Base-by-base conservation (phyloP, 345 rosid species). In the Rhodamnia rubescens region DNA sequence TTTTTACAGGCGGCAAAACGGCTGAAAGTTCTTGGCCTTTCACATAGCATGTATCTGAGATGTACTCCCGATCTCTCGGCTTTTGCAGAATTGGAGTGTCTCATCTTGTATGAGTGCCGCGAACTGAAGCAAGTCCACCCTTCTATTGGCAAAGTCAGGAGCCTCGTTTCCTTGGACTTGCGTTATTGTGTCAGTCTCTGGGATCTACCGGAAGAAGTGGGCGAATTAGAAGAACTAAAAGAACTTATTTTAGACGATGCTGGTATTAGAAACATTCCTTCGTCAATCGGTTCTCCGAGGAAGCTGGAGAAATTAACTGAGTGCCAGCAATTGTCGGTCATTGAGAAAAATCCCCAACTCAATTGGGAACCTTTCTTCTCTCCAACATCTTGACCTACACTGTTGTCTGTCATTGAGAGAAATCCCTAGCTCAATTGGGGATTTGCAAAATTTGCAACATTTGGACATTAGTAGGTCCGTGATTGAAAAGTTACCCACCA, bases 11-110 rank as follows among this genome's bases (percentile, higher is more conserved):
- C 6, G 7, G 64, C 29, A 57, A 11, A 2, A 29, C 0, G 29
- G 12, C 1, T 57, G 5, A 57, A 0, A 57, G 64, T 57, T 26
- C 29, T 57, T 0, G 7, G 26, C 29, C 64, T 57, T 26, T 2
- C 29, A 11, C 1, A 0, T 57, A 2, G 29, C 1, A 0, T 2
- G 0, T 0, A 57, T 5, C 11, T 57, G 26, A 26, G 6, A 11
- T 2, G 64, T 57, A 57, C 7, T 57, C 4, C 29, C 26, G 3
- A 57, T 57, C 1, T 57, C 29, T 57, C 29, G 1, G 29, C 29
- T 57, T 26, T 5, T 7, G 26, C 3, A 57, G 2, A 57, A 7
- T 26, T 57, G 64, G 29, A 26, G 29, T 26, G 5, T 11, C 29
- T 57, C 6, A 26, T 57, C 15, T 26, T 57, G 29, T 10, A 13